Evolutionary conservation across 108 stramenopile species (phyloP), one percentile per base, ranked within the genome.

Genomic region (Pseudonitzschia multistriata): DNA sequence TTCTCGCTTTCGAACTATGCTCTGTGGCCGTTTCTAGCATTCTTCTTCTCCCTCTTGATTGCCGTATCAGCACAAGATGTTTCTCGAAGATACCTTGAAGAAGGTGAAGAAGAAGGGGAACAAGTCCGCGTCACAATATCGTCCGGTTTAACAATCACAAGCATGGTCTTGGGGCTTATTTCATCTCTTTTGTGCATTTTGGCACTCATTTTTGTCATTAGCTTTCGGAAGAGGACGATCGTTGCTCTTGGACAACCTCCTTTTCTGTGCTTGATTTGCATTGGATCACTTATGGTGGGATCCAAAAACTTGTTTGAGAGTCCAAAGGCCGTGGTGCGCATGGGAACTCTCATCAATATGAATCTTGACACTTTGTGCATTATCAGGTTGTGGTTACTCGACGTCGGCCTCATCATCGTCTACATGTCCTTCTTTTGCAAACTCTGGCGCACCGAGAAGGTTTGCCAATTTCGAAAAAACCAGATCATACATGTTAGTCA

Each of bases 381-480:
- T 10, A 33, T n/a, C 34, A 14, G 4, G 15, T 11, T 59, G 31
- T 59, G 57, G 57, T 59, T 6, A 2, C 4, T 35, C n/a, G 1
- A 4, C 34, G 25, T 11, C n/a, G 57, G 57, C 5, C 7, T 59
- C 3, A 8, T 59, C 0, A 30, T 59, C 2, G 34, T 59, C 0
- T 33, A 33, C n/a, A 33, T 33, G 57, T 30, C 57, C 25, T n/a
- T 59, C 6, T 7, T 59, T 11, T 59, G 57, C 34, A 59, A 59
- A n/a, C 34, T 59, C 19, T 59, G 57, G 57, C 25, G 57, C 5
- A 33, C 57, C n/a, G 57, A 59, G 17, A 13, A 30, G 57, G 57
- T 33, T 15, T 35, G 33, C n/a, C 31, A 59, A n/a, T 59, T 59
- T 29, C 57, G 57, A 8, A 33, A 35, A 7, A 29, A 29, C 6